Evolutionary conservation across 139 green algal species (phyloP), one percentile per base, ranked within the genome.

Genomic region (Micractinium conductrix): DNA sequence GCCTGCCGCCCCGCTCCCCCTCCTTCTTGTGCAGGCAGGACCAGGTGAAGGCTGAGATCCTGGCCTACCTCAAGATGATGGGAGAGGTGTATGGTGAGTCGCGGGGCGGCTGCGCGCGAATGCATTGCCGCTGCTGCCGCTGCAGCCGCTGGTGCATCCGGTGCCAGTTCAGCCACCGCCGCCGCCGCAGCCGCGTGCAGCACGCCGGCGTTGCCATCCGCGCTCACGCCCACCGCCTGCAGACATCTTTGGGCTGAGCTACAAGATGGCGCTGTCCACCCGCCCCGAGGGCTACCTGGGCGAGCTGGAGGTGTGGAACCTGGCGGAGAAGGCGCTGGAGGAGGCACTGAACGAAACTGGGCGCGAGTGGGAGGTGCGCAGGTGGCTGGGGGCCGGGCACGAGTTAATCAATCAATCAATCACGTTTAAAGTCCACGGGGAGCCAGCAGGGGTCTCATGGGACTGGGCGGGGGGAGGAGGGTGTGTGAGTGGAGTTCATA

Each of bases 221-320:
- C n/a, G n/a, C n/a, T n/a, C n/a, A n/a, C n/a, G n/a, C n/a, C n/a
- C n/a, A n/a, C n/a, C n/a, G n/a, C n/a, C n/a, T n/a, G n/a, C n/a
- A n/a, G n/a, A 80, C 79, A 91, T 95, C 35, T 98, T 99, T 84
- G 97, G 97, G 14, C 89, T 99, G 82, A 90, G 95, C 63, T 99
- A 97, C 92, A 93, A 94, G 72, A 93, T 99, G 91, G 95, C 93
- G 42, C 92, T 99, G 48, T 98, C 95, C 79, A 99, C 97, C 12
- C 90, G 96, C 30, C 95, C 95, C 2, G 94, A 98, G 87, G 89
- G 90, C 42, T 98, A 93, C 87, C 88, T 99, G 69, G 97, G 97
- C 17, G 94, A 98, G 82, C 84, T 97, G 1, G 95, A 95, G 85
- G 74, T 94, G 75, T 99, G 97, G 97, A 93, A 99, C 87, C 88